phyloP scores from a whole-genome alignment of 139 green algal species.

The Medakamo hakoo region DNA sequence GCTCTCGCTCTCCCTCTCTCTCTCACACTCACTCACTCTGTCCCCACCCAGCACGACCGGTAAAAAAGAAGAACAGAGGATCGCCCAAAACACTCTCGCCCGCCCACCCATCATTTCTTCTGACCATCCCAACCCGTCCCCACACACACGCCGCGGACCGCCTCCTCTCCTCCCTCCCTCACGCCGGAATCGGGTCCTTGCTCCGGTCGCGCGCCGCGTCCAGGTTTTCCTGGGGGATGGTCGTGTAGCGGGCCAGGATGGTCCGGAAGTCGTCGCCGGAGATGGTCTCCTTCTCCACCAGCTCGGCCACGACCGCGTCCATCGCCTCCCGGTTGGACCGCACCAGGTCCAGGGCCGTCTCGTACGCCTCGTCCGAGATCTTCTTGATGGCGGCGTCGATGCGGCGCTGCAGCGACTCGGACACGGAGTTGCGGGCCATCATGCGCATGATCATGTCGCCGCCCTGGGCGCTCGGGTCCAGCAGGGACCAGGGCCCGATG shows the following conservation, averaged over 20 bases:
- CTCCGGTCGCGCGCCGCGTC: conserved; percentile 16
- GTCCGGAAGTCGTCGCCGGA: conserved; percentile 81
- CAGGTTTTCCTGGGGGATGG: conserved; percentile 80
- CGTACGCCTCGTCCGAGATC: conserved; percentile 63
- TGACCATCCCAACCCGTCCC: not conserved
- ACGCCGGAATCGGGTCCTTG: not conserved
- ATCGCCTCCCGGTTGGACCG: conserved; percentile 81
- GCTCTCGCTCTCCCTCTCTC: too few relatives aligned
- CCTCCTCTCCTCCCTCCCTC: too few relatives aligned
- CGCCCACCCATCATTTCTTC: not conserved
- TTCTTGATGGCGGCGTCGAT: conserved; percentile 83
- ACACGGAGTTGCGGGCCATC: conserved; percentile 94
- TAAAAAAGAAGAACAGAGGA: conserved; percentile 5
- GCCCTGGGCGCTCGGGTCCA: conserved; percentile 61
- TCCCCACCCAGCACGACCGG: not conserved
- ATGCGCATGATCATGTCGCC: conserved; percentile 98
- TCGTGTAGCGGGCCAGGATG: conserved; percentile 46
- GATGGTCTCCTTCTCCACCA: conserved; percentile 95
- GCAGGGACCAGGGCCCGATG: conserved; percentile 87
- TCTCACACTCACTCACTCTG: too few relatives aligned
- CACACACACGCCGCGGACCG: conserved; percentile 9
- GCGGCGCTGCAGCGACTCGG: conserved; percentile 79
- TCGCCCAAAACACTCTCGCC: not conserved
- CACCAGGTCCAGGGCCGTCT: conserved; percentile 60
- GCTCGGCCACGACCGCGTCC: conserved; percentile 78